Evolutionary conservation across 225 moss, liverwort and hornwort genomes (phyloP).

Genomic region (Physcomitrellopsis africana): DNA sequence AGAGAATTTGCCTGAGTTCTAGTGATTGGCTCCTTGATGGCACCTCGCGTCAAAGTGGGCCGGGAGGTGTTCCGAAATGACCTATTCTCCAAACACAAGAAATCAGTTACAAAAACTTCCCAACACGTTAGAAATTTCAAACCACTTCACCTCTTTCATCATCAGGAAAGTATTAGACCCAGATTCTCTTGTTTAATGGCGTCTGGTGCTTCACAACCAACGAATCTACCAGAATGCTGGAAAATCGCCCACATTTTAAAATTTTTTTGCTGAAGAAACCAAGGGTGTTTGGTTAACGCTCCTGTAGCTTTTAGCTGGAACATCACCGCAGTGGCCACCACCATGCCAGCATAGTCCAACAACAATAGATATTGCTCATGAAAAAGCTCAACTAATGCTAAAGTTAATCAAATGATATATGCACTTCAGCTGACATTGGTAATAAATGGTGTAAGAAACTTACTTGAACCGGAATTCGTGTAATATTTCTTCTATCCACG

Average conservation of each 20-base stretch:
- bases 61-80: conserved; percentile 34
- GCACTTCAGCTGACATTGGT: conserved; percentile 4
- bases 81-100: conserved; percentile 48
- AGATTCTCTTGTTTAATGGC: conserved; percentile 5
- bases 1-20: conserved; percentile 65
- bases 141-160: conserved; percentile 15
- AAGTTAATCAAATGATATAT: conserved; percentile 1
- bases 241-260: conserved; percentile 9
- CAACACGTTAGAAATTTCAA: conserved; percentile 2
- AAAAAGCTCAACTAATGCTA: conserved; percentile 26
- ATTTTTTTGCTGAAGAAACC: too few relatives aligned
- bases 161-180: conserved; percentile 2
- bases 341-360: too few relatives aligned
- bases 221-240: neutral
- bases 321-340: too few relatives aligned
- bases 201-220: conserved; percentile 8
- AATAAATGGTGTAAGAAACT: conserved; percentile 20
- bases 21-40: conserved; percentile 56
- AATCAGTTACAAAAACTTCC: conserved; percentile 34
- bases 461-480: conserved; percentile 53
- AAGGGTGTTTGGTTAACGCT: conserved; percentile 14
- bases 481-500: conserved; percentile 43
- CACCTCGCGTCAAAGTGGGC: conserved; percentile 44
- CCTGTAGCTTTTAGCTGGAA: conserved; percentile 7
- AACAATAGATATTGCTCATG: neutral